Conservation (phyloP, 2,329 filamentous ascomycete genomes). For the Eurotiales sp. region DNA sequence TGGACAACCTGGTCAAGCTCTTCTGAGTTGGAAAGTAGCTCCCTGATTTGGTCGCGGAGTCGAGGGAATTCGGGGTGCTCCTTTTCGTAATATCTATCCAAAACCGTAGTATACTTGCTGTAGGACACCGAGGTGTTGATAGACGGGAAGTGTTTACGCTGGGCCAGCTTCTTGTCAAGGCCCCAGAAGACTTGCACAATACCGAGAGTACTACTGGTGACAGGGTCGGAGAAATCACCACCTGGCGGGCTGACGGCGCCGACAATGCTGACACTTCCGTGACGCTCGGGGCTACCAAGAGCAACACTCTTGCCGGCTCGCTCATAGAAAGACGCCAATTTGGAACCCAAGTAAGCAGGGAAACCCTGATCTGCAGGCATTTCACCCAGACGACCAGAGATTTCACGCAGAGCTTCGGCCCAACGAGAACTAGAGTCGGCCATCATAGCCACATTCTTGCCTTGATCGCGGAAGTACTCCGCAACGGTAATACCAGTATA, state of each 20-base stretch:
- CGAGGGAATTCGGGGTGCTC: slow-evolving; percentile 90
- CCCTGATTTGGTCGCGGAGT: slow-evolving; percentile 87
- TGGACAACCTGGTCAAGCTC: slow-evolving; percentile 98
- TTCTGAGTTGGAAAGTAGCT: slow-evolving; percentile 90
- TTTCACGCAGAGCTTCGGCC: slow-evolving; percentile 97
- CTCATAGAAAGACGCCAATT: slow-evolving; percentile 98
- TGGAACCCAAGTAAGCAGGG: slow-evolving; percentile 93
- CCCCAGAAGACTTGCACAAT: slow-evolving; percentile 99
- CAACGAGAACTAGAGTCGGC: slow-evolving; percentile 96
- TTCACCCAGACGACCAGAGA: slow-evolving; percentile 96
- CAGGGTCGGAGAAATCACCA: slow-evolving; percentile 98
- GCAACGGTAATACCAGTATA: slow-evolving; percentile 95
- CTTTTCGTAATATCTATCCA: slow-evolving; percentile 94
- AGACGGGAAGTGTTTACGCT: slow-evolving; percentile 98
- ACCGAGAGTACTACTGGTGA: slow-evolving; percentile 86
- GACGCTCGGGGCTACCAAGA: slow-evolving; percentile 82
- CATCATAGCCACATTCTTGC: slow-evolving; percentile 97
- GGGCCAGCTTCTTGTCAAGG: slow-evolving; percentile 98
- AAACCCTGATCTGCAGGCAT: slow-evolving; percentile 99
- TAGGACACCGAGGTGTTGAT: slow-evolving; percentile 95
- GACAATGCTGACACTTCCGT: slow-evolving; percentile 94
- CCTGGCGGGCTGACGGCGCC: slow-evolving; percentile 95
- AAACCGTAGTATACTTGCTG: slow-evolving; percentile 86
- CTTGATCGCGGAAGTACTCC: slow-evolving; percentile 96
- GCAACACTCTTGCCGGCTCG: slow-evolving; percentile 84